A percentile compares a stretch with the other conserved stretches of the same genome.
Conservation (phyloP, 345 rosid species). For the Anacardium occidentale region DNA sequence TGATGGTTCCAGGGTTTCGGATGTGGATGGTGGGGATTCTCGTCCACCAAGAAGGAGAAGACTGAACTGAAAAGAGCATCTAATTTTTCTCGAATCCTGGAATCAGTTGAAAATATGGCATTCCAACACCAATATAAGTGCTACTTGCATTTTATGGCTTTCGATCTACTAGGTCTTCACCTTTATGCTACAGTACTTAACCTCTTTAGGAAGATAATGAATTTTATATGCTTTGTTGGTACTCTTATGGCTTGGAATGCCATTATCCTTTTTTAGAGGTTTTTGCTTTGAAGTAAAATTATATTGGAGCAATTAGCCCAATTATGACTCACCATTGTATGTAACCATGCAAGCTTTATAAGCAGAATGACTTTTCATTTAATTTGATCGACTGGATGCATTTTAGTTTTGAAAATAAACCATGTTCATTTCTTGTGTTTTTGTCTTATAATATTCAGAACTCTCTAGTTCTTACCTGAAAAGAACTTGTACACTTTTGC, state of each 20-base stretch:
- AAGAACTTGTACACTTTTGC: too few species aligned
- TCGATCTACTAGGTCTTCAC: conserved; percentile 6
- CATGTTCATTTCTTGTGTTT: too few species aligned
- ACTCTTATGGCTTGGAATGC: conserved; percentile 13
- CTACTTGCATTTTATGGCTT: conserved; percentile 21
- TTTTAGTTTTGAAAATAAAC: neutral
- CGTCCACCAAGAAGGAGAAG: conserved; percentile 82
- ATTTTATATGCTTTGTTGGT: neutral
- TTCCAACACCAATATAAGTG: conserved; percentile 1
- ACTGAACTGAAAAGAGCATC: conserved; percentile 33
- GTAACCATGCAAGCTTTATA: conserved; percentile 6
- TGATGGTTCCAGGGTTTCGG: conserved; percentile 68
- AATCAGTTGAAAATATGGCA: conserved; percentile 24
- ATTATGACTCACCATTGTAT: conserved; percentile 3
- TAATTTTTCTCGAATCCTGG: neutral
- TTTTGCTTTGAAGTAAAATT: conserved; percentile 8
- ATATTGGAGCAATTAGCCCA: conserved; percentile 5
- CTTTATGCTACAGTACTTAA: neutral
- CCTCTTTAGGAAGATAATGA: conserved; percentile 15
- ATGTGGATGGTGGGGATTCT: conserved; percentile 78
- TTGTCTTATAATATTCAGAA: too few species aligned
- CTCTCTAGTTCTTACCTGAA: too few species aligned
- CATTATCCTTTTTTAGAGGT: neutral
- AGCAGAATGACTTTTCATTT: neutral
- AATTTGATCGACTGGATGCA: too few species aligned